Evolutionary conservation across 106 monocot species (phyloP).

Genomic region (Dioscorea alata): DNA sequence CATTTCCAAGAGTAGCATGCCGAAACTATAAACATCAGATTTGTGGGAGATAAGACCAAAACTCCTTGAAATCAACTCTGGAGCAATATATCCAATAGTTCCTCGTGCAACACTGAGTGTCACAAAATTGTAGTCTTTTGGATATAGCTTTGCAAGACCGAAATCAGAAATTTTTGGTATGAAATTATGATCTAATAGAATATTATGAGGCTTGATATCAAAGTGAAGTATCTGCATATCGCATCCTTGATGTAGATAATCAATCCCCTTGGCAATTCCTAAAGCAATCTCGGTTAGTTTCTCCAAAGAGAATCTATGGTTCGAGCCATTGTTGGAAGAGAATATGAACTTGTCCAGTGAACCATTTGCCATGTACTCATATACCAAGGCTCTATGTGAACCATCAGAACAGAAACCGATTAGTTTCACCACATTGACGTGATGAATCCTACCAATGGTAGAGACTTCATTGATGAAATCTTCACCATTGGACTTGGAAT

Average conservation of each 20-base stretch:
- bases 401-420: conserved; percentile 49
- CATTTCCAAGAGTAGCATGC: conserved; percentile 46
- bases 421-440: conserved; percentile 35
- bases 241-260: conserved; percentile 42
- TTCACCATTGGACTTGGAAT: conserved; percentile 26
- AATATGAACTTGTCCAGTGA: conserved; percentile 35
- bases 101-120: conserved; percentile 18
- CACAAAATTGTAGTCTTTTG: conserved; percentile 18
- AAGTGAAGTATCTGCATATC: conserved; percentile 50
- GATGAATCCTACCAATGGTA: conserved; percentile 51
- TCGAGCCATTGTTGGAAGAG: background rate
- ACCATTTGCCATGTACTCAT: conserved; percentile 43
- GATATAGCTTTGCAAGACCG: conserved; percentile 38
- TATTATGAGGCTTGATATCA: conserved; percentile 52
- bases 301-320: background rate
- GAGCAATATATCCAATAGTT: conserved; percentile 48
- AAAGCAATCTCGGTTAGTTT: conserved; percentile 25
- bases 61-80: conserved; percentile 36
- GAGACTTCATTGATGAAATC: conserved; percentile 56
- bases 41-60: conserved; percentile 39
- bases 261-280: conserved; percentile 33
- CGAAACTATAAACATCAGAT: conserved; percentile 52
- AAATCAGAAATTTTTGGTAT: conserved; percentile 31
- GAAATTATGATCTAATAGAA: conserved; percentile 31
- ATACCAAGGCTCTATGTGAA: conserved; percentile 29